Evolutionary conservation across 1,139 yeast species (phyloP).

Genomic region (Scheffersomyces parashehatae): DNA sequence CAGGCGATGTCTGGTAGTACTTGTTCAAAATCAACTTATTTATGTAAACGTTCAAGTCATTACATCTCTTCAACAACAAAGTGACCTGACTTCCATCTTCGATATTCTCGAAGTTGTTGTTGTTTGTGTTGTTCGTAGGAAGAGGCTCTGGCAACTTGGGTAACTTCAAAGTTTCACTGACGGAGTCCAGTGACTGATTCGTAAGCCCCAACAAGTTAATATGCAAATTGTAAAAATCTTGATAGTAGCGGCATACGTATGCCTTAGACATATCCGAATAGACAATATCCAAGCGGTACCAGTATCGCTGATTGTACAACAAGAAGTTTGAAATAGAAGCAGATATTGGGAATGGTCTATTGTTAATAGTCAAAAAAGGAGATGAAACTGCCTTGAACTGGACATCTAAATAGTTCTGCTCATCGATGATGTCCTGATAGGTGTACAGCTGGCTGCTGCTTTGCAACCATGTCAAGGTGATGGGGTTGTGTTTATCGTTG

Average conservation of each 20-base stretch:
- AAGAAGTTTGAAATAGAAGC: slow-evolving; percentile 38
- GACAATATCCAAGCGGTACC: slow-evolving; percentile 45
- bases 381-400: slow-evolving; percentile 19
- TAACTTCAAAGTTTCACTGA: slow-evolving; percentile 19
- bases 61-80: slow-evolving; percentile 29
- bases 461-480: slow-evolving; percentile 39
- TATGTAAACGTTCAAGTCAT: slow-evolving; percentile 37
- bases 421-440: slow-evolving; percentile 8
- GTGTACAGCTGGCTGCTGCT: not conserved
- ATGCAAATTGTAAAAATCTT: slow-evolving; percentile 46
- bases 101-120: slow-evolving; percentile 5
- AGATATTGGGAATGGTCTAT: slow-evolving; percentile 30
- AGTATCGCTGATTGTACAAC: slow-evolving; percentile 34
- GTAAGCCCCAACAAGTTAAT: slow-evolving; percentile 23
- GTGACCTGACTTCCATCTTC: slow-evolving; percentile 13
- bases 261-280: slow-evolving; percentile 31
- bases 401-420: slow-evolving; percentile 19
- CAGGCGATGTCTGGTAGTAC: slow-evolving; percentile 25
- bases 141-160: slow-evolving; percentile 50
- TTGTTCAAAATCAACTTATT: slow-evolving; percentile 27
- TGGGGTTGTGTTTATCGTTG: slow-evolving; percentile 39
- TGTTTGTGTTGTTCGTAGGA: slow-evolving; percentile 21
- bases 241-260: slow-evolving; percentile 40
- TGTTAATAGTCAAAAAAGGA: slow-evolving; percentile 31
- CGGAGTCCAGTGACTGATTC: slow-evolving; percentile 13